Evolutionary conservation across 1,284 basidiomycete genomes (phyloP).

Genomic region (Ceraceosorus guamensis): DNA sequence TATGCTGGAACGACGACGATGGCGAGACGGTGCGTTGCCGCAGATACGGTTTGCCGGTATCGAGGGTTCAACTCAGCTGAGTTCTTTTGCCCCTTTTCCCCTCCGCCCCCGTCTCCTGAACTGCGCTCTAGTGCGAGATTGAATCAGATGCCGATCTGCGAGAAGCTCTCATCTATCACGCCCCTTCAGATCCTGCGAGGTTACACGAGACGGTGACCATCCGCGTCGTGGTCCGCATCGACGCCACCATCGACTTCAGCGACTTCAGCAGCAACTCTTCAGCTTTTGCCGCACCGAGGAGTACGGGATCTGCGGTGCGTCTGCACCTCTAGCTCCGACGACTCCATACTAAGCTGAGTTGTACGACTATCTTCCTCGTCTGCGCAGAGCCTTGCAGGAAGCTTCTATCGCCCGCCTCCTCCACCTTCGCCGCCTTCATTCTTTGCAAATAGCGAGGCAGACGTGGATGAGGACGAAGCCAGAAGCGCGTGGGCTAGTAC

Average conservation of each 20-base stretch:
- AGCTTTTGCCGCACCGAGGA: no score
- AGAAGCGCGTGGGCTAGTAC: background rate
- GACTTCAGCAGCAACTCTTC: constrained; percentile 7
- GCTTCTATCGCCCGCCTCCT: no score
- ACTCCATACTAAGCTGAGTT: no score
- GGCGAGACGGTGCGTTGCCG: constrained; percentile 2
- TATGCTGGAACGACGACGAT: constrained; percentile 8
- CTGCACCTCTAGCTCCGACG: no score
- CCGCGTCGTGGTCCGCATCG: constrained; percentile 5
- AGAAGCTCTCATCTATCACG: constrained; percentile 5
- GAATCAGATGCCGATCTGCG: constrained; percentile 3
- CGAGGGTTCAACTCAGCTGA: no score
- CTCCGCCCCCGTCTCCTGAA: no score
- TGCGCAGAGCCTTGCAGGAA: no score
- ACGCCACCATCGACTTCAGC: background rate
- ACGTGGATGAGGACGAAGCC: background rate
- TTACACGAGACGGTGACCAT: background rate
- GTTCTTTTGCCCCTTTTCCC: no score
- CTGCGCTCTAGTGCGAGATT: constrained; percentile 3
- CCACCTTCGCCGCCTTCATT: no score
- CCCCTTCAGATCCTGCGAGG: background rate
- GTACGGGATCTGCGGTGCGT: no score
- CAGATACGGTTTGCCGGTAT: background rate
- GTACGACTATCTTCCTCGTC: no score
- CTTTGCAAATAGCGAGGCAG: no score